phyloP scores from a whole-genome alignment of 1,139 yeast species.

The Candida labiduridarum region DNA sequence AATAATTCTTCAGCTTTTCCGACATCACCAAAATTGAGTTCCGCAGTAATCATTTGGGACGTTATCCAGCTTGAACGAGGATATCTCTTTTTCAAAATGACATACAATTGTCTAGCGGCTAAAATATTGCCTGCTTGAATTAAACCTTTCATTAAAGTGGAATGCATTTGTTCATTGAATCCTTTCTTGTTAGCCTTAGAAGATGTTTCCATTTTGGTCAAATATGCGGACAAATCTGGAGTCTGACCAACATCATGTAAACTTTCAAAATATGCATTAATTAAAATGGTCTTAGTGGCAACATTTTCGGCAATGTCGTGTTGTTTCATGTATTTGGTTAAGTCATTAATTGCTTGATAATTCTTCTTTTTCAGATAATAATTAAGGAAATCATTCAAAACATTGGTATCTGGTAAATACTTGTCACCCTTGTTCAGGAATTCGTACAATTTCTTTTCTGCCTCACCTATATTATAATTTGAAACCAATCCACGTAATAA shows the following conservation, averaged over 20 bases:
- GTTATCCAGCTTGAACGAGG: constrained; percentile 44
- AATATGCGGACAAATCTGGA: constrained; percentile 45
- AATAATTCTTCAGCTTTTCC: constrained; percentile 53
- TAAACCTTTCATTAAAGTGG: constrained; percentile 61
- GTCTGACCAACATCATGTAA: constrained; percentile 45
- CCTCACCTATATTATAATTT: constrained; percentile 33
- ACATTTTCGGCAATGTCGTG: constrained; percentile 58
- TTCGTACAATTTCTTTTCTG: constrained; percentile 36
- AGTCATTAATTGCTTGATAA: constrained; percentile 41
- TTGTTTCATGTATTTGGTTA: constrained; percentile 39
- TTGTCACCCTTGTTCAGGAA: constrained; percentile 25
- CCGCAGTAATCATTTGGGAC: constrained; percentile 62
- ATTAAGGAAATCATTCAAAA: constrained; percentile 41
- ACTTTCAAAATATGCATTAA: constrained; percentile 57
- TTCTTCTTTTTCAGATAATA: constrained; percentile 34
- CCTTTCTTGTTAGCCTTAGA: constrained; percentile 35
- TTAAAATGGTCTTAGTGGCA: constrained; percentile 65
- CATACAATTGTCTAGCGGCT: constrained; percentile 56
- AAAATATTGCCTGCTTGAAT: constrained; percentile 48
- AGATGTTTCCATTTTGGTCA: constrained; percentile 48
- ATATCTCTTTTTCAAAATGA: constrained; percentile 35
- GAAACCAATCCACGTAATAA: constrained; percentile 37
- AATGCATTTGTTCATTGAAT: constrained; percentile 53
- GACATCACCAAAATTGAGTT: constrained; percentile 52
- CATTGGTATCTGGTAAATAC: constrained; percentile 35